Evolutionary conservation across 1,284 basidiomycete genomes (phyloP), one percentile per base, ranked within the genome.

Genomic region (Sporisorium scitamineum): DNA sequence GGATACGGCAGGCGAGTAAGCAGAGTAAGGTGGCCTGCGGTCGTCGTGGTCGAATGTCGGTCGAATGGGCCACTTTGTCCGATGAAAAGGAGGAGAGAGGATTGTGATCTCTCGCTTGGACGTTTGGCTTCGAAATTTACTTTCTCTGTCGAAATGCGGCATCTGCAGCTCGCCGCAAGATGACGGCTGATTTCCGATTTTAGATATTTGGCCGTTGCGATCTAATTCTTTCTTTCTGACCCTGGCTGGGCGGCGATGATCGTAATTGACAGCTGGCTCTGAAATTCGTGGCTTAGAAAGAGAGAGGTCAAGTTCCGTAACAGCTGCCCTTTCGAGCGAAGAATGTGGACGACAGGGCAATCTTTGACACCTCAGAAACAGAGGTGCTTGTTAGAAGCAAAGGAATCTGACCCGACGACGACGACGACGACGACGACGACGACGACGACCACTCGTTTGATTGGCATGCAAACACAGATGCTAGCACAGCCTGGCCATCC

Each of bases 171-270:
- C 32, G 34, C 31, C 20, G 51, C 51, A 52, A 37, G 32, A 52
- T 52, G 51, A 52, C 51, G 51, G 51, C 5, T 5, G 48, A 18
- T 29, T 50, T 31, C 29, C 27, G 29, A 31, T 50, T 50, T 22
- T 52, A 31, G 20, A 22, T 3, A 34, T 52, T 37, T 52, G 51
- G 32, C 51, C 51, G 51, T 26, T 34, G 20, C 51, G 48, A 31
- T 31, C 29, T 32, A 7, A 11, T n/a, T 13, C 29, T 51, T 9
- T 22, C 22, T 22, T 51, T 31, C 7, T 4, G 3, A 10, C 7
- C 3, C 27, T 39, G 14, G 37, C 20, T 22, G 29, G 8, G 48
- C 29, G 18, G n/a, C 27, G 47, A 48, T 48, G 47, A 48, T 48
- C 47, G 47, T 29, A 27, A 29, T 8, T 29, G 47, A 29, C 47